Percentiles rank a stretch among this genome's conserved stretches.
Conservation (phyloP, 1,284 basidiomycete species). For the Trichosporon sp. region DNA sequence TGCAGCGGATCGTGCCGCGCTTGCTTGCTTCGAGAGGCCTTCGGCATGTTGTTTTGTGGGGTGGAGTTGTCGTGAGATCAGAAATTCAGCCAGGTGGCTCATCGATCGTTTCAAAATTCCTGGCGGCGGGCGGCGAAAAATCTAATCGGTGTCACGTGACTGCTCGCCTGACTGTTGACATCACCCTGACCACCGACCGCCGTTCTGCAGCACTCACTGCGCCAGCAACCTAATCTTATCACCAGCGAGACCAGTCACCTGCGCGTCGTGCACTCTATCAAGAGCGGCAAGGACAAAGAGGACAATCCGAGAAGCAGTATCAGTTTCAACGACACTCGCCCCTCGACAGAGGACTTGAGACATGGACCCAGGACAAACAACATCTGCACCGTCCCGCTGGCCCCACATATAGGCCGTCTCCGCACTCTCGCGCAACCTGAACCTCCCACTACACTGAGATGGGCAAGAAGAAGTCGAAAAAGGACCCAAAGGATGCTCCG, state of each 20-base stretch:
- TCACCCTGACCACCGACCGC: not conserved
- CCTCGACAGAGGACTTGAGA: conserved; percentile 3
- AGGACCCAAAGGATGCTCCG: not conserved
- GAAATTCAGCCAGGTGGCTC: not conserved
- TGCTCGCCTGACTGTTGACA: not conserved
- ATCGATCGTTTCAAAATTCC: conserved; percentile 29
- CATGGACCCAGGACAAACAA: conserved; percentile 2
- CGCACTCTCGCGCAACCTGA: not conserved
- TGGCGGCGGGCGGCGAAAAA: conserved; percentile 15
- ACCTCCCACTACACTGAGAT: not conserved
- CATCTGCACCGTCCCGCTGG: not conserved
- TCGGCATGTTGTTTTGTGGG: conserved; percentile 44
- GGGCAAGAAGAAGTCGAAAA: conserved; percentile 23
- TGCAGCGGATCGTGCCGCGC: conserved; percentile 79
- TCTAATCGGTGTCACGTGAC: conserved; percentile 24
- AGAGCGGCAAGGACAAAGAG: not conserved
- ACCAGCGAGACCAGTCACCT: not conserved
- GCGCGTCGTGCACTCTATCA: not conserved
- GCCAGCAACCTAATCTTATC: not conserved
- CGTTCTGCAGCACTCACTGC: not conserved
- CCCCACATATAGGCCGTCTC: not conserved
- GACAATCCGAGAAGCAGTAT: not conserved
- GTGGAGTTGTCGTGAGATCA: not conserved
- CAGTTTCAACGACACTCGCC: not conserved
- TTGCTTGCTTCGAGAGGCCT: conserved; percentile 40